phyloP scores from a whole-genome alignment of 352 stramenopile genomes.

The Phytophthora melonis region DNA sequence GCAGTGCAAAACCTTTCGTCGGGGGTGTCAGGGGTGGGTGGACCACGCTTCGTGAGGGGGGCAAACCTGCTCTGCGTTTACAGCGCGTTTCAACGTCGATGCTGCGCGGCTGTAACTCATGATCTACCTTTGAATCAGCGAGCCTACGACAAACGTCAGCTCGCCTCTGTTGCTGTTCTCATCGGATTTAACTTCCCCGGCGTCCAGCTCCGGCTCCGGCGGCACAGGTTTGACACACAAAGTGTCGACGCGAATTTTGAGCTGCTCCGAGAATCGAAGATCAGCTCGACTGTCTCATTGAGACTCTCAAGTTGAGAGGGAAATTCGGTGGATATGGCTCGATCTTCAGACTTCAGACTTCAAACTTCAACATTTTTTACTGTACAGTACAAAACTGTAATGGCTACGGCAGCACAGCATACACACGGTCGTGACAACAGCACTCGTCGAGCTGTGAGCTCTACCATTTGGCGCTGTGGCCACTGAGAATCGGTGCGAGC shows the following conservation, averaged over 20 bases:
- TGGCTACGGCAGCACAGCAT: neutral
- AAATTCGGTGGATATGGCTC: neutral
- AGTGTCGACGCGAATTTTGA: neutral
- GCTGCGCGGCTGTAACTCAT: neutral
- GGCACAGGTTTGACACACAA: neutral
- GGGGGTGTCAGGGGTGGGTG: neutral
- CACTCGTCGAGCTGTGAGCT: neutral
- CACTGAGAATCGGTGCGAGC: too few species aligned
- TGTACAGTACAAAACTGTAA: neutral
- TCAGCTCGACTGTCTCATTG: slow-evolving; percentile 4
- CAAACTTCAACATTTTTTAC: slow-evolving; percentile 3
- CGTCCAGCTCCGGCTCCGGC: too few species aligned
- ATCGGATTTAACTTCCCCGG: slow-evolving; percentile 17
- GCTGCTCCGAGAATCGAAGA: slow-evolving; percentile 3
- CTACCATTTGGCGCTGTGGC: too few species aligned
- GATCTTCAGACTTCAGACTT: slow-evolving; percentile 20
- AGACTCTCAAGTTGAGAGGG: neutral
- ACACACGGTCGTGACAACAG: neutral
- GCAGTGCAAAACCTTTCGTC: neutral
- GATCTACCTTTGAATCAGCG: neutral
- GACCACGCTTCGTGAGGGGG: neutral
- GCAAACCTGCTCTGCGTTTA: neutral
- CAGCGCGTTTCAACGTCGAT: neutral
- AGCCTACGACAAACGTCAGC: neutral
- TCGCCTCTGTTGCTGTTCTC: neutral